Base-by-base conservation (phyloP, 2,329 filamentous ascomycete genomes). In the Didymella keratinophila region DNA sequence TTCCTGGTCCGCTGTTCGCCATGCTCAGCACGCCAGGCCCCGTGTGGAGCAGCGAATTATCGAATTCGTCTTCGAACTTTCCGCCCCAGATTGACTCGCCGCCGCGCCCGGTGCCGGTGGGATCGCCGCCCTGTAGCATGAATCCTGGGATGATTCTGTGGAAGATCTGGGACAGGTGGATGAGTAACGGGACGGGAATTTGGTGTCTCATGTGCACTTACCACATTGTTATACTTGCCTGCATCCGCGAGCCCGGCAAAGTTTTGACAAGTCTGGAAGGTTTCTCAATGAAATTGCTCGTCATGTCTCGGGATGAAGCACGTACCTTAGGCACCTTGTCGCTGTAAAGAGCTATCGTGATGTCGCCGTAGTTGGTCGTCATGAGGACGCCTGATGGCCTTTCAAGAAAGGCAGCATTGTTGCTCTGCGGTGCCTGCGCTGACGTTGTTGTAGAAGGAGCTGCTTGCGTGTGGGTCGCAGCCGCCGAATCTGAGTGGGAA, bases 41-140 rank as follows among this genome's bases (percentile, higher is more conserved):
- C 0, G 93, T 96, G 80, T 99, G 95, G 73, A 93, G 94, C 52
- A 99, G 82, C 6, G 82, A 81, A 1, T 87, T 79, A 46, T 85
- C 81, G 68, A 97, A 93, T 82, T 99, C 95, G 80, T 99, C 95
- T 60, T 89, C 92, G 76, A 98, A 98, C 74, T 91, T 94, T 46
- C 93, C 91, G 71, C 94, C 95, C 79, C 92, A 98, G 80, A 97
- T 96, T 60, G 89, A 93, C 56, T 83, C 83, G 56, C 95, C 95
- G 69, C 95, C 95, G 58, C 93, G 88, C 50, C 95, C 95, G 1
- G 93, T 97, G 62, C 93, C 94, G 0, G 94, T 97, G 1, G 94
- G 94, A 77, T 99, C 95, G 58, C 94, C 93, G 62, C 90, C 91
- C 81, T 98, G 94, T 58, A 96, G 84, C 94, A 99, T 98, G 83